Evolutionary conservation across 1,139 yeast species (phyloP).

Genomic region (Starmera stellimalicola): DNA sequence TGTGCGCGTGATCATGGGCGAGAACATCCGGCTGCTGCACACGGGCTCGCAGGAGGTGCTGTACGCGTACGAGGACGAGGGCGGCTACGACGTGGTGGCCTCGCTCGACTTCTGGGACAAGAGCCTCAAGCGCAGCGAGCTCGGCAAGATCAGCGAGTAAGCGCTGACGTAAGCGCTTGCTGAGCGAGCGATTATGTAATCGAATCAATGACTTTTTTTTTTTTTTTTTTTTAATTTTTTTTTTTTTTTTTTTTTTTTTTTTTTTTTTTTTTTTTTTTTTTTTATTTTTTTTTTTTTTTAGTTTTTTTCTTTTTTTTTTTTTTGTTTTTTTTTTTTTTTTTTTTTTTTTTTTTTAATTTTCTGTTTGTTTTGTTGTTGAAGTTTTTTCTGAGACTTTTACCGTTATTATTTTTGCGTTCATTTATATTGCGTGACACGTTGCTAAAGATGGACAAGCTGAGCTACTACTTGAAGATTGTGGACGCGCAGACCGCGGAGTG

Average conservation of each 20-base stretch:
- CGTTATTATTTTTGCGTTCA: no score
- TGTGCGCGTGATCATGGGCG: slow-evolving; percentile 87
- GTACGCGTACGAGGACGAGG: slow-evolving; percentile 85
- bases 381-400: no score
- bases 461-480: slow-evolving; percentile 8
- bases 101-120: slow-evolving; percentile 78
- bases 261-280: no score
- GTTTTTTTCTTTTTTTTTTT: no score
- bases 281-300: no score
- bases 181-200: neutral
- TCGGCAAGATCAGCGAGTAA: neutral
- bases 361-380: no score
- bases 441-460: neutral
- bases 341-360: no score
- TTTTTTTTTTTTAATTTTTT: neutral
- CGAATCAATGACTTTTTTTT: neutral
- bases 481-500: slow-evolving; percentile 17
- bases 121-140: slow-evolving; percentile 6
- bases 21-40: slow-evolving; percentile 80
- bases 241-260: no score
- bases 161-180: no score
- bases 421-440: no score
- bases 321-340: no score
- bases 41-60: slow-evolving; percentile 89
- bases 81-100: slow-evolving; percentile 85